These are phyloP conservation scores for Saccharomycopsis selenospora DNA, from an alignment of 805 yeast genomes.

Conservation along the genomic window DNA sequence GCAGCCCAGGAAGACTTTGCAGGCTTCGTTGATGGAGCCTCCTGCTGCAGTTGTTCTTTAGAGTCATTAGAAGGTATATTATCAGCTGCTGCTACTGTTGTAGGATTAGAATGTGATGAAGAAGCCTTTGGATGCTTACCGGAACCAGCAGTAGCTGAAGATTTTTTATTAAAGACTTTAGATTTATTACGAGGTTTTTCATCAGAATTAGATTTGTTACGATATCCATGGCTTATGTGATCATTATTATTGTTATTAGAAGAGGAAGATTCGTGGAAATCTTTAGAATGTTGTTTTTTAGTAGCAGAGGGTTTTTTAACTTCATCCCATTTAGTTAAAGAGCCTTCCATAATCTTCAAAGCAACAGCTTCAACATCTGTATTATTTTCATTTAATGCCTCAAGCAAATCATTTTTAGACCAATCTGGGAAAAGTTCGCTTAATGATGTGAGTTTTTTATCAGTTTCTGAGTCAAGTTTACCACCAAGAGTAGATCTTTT, in stretches of 20 bases:
- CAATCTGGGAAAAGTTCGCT: constrained; percentile 91
- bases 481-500: constrained; percentile 3
- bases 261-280: constrained; percentile 21
- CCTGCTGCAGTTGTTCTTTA: constrained; percentile 19
- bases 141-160: constrained; percentile 22
- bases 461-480: constrained; percentile 29
- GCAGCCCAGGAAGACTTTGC: constrained; percentile 33
- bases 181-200: constrained; percentile 16
- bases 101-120: constrained; percentile 25
- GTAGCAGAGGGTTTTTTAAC: constrained; percentile 62
- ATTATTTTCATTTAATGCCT: constrained; percentile 64
- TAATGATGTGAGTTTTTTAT: constrained; percentile 45
- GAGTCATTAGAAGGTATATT: constrained; percentile 26
- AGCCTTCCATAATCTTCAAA: constrained; percentile 84
- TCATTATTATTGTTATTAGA: constrained; percentile 20
- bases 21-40: constrained; percentile 10
- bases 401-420: constrained; percentile 75
- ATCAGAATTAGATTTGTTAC: constrained; percentile 10
- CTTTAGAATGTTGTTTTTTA: constrained; percentile 37
- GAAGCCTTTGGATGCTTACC: constrained; percentile 23
- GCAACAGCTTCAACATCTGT: constrained; percentile 73
- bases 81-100: constrained; percentile 24
- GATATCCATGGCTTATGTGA: constrained; percentile 22
- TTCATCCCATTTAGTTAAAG: constrained; percentile 90
- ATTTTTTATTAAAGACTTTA: constrained; percentile 15